Evolutionary conservation across 768 basidiomycete species (phyloP), one percentile per base, ranked within the genome.

Genomic region (Suillus brevipes): DNA sequence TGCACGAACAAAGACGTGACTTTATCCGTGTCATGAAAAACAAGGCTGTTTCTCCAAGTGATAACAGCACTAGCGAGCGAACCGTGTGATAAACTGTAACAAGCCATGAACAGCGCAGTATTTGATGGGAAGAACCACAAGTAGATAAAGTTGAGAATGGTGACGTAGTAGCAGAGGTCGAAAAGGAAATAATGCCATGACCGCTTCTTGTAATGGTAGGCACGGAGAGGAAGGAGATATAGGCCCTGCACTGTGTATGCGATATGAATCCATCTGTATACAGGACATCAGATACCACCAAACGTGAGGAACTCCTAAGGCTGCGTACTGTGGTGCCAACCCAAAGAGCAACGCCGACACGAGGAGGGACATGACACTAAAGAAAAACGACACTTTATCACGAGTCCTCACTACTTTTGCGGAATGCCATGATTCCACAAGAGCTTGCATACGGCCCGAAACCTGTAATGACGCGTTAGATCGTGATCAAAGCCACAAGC

Each of bases 31-130:
- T 97, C 95, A 72, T 99, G 97, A 80, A 99, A 99, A 3, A 99
- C 97, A 28, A 99, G 87, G 68, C 94, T 96, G 73, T 99, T 99
- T 66, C 97, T 85, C 97, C 97, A 99, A 12, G 97, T 98, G 69
- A 98, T 93, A 58, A 99, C 95, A 0, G 97, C 96, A 60, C 92
- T 94, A 0, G 94, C 96, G 38, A 97, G 84, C 0, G 92, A 86
- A 0, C 95, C 97, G 73, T 97, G 90, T 0, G 94, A 92, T 31
- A 99, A 84, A 68, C 93, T 92, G 72, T 97, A 99, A 72, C 94
- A 96, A 5, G 95, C 93, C 59, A 94, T 86, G 78, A 97, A 98
- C 20, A 99, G 83, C 3, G 86, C 80, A 7, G 89, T 80, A 64
- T 85, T 94, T 6, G 81, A 79, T 0, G 97, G 97, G 67, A 97